These are phyloP conservation scores for Schizochytrium sp. DNA, from an alignment of 108 stramenopile genomes.

Conservation along the genomic window DNA sequence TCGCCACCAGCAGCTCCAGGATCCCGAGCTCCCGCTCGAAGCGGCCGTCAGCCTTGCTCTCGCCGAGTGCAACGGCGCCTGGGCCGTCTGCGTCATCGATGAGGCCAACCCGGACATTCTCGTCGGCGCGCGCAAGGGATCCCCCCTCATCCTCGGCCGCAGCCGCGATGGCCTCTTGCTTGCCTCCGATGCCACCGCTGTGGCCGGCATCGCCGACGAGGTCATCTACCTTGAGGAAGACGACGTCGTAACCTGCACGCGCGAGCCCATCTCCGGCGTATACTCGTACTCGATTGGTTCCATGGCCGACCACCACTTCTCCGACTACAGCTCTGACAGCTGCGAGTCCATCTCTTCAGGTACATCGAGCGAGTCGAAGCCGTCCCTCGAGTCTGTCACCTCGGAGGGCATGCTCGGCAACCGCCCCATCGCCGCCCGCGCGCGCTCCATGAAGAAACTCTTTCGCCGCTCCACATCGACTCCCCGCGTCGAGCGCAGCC, in stretches of 20 bases:
- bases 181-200: conserved; percentile 91
- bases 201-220: conserved; percentile 93
- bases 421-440: background rate
- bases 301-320: background rate
- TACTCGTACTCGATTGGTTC: background rate
- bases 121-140: conserved; percentile 92
- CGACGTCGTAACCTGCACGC: background rate
- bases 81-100: conserved; percentile 74
- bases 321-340: conserved; percentile 9
- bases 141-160: conserved; percentile 91
- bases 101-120: conserved; percentile 73
- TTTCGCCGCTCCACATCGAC: background rate
- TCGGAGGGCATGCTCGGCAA: background rate
- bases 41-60: conserved; percentile 79
- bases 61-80: conserved; percentile 73
- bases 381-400: background rate
- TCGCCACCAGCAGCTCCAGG: conserved; percentile 58
- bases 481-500: background rate
- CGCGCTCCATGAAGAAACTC: conserved; percentile 5
- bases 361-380: background rate
- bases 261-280: background rate
- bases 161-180: conserved; percentile 78
- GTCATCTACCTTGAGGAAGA: conserved; percentile 70
- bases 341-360: background rate
- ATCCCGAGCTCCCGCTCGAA: conserved; percentile 29